phyloP scores from a whole-genome alignment of 225 moss, liverwort and hornwort species.

The Pseudisothecium myosuroides region DNA sequence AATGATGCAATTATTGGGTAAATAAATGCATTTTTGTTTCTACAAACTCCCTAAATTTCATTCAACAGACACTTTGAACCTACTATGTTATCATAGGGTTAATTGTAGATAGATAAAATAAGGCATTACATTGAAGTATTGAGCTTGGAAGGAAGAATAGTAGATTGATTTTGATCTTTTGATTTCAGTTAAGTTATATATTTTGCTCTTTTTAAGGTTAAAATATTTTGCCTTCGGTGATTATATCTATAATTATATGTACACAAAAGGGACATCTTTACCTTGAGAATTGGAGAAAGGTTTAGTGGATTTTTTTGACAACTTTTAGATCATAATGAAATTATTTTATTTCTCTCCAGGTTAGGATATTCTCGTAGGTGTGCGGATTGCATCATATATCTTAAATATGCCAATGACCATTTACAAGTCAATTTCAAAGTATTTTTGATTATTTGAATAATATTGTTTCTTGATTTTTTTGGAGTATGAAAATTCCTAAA shows the following conservation, averaged over 20 bases:
- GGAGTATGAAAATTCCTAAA: neutral
- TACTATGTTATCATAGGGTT: rapidly evolving
- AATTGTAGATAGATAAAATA: too few relatives aligned
- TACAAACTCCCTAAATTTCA: rapidly evolving
- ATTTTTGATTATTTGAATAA: neutral
- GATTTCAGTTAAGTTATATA: rapidly evolving
- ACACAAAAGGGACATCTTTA: rapidly evolving
- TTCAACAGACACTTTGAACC: rapidly evolving
- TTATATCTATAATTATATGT: neutral
- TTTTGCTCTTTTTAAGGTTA: rapidly evolving
- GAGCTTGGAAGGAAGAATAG: rapidly evolving
- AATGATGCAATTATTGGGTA: neutral
- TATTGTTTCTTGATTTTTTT: neutral
- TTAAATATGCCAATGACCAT: too few relatives aligned
- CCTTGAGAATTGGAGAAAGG: neutral
- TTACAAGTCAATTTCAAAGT: neutral
- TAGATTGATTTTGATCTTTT: neutral
- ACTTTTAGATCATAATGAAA: neutral
- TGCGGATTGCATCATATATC: neutral
- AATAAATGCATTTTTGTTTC: neutral
- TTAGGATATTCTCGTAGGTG: neutral
- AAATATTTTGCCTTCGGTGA: too few relatives aligned
- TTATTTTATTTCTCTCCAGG: too few relatives aligned
- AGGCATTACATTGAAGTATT: neutral
- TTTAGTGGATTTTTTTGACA: neutral